Base-by-base conservation (phyloP, 2,329 filamentous ascomycete genomes). In the Aspergillus jensenii region DNA sequence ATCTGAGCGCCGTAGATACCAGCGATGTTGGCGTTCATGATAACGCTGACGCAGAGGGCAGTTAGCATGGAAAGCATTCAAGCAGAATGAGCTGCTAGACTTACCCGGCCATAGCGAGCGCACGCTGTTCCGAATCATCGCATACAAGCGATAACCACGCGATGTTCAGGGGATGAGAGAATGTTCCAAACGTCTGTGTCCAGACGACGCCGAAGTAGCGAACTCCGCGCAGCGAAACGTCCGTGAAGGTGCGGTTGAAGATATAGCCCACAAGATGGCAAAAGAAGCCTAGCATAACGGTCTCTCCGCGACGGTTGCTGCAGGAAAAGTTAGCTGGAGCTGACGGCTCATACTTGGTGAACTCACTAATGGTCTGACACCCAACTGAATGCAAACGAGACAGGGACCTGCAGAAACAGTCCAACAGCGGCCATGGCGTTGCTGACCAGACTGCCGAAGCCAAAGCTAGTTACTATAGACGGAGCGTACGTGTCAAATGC, bases 1-100 rank as follows among this genome's bases (percentile, higher is more conserved):
- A 87, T 81, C 66, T 87, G 84, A 0, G 82, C 82, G 3, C 84
- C 84, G 55, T 84, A 84, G 52, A 87, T 86, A 21, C 83, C 84
- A 0, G 84, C 83, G 25, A 82, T 82, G 62, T 87, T 87, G 48
- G 83, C 84, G 19, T 81, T 81, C 84, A 86, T 86, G 59, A 87
- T 84, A 52, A 85, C 68, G 49, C 70, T 72, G n/a, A 39, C 3
- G 17, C 1, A 3, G 17, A 4, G 21, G 33, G 39, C 9, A 55
- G 35, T 15, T 31, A 31, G 27, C 27, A 31, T 31, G 8, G 27
- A 21, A 9, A 17, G 52, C 12, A n/a, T 14, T 37, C 14, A 37
- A 3, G 4, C 3, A 3, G 14, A 27, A 11, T 9, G 8, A 46
- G 43, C 12, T 15, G 27, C 3, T 33, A 5, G 27, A 31, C 25